Evolutionary conservation across 495 filamentous ascomycete species (phyloP).

Genomic region (Talaromyces borbonicus): DNA sequence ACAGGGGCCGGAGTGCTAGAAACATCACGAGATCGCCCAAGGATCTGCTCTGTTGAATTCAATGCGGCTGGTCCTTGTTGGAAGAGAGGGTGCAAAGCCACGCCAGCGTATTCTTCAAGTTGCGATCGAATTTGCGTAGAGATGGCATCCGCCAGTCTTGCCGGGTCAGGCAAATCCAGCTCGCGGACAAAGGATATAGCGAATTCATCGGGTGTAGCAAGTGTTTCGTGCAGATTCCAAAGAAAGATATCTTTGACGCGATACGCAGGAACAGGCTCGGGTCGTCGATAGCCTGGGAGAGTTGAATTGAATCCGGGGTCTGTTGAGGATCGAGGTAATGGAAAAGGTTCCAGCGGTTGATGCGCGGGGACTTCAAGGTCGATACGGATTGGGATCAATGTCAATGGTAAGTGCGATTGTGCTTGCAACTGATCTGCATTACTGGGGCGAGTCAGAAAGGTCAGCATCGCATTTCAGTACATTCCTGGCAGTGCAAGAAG

Average conservation of each 20-base stretch:
- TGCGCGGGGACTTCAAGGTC: conserved; percentile 83
- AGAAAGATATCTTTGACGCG: conserved; percentile 87
- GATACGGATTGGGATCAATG: conserved; percentile 90
- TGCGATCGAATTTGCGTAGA: conserved; percentile 90
- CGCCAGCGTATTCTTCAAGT: conserved; percentile 90
- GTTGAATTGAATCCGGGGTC: conserved; percentile 54
- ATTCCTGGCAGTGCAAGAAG: too few relatives aligned
- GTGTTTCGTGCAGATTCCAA: conserved; percentile 94
- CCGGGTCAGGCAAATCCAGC: conserved; percentile 74
- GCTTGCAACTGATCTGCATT: conserved; percentile 61
- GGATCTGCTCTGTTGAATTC: conserved; percentile 20
- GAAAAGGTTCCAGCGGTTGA: conserved; percentile 62
- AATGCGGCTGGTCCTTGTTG: conserved; percentile 43
- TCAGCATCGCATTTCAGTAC: conserved; percentile 13
- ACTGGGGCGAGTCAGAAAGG: conserved; percentile 13
- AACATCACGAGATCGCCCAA: conserved; percentile 32
- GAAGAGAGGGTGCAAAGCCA: conserved; percentile 87
- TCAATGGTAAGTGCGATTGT: conserved; percentile 76
- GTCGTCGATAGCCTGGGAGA: conserved; percentile 63
- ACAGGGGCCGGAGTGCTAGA: conserved; percentile 42
- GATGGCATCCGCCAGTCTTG: conserved; percentile 61
- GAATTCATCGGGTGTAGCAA: conserved; percentile 92
- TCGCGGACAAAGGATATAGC: conserved; percentile 85
- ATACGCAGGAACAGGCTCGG: conserved; percentile 70
- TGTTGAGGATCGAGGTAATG: conserved; percentile 49